Evolutionary conservation across 2,329 filamentous ascomycete genomes (phyloP), one percentile per base, ranked within the genome.

Genomic region (Aspergillus neotritici): DNA sequence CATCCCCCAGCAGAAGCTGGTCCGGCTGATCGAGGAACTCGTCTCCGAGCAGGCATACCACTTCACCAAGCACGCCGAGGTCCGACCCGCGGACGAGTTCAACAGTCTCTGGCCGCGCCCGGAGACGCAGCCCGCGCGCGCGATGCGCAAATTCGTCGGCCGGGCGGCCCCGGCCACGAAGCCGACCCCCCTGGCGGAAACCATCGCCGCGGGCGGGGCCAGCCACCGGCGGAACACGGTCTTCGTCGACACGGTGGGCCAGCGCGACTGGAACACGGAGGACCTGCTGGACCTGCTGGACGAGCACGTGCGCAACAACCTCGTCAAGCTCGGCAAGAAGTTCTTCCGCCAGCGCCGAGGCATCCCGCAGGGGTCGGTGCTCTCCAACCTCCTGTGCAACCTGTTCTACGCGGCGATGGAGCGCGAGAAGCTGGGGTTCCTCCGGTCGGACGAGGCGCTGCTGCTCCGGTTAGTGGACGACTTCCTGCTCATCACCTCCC

Each of bases 381-480:
- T 98, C 4, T 96, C 90, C 0, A 86, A 84, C 34, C 74, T 89
- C 32, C 74, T 98, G 4, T 97, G 93, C 73, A 97, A 89, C 66
- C 91, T 94, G 67, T 96, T 97, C 65, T 98, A 98, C 61, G 90
- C 87, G 5, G 82, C 93, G 49, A 77, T 97, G 1, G 93, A 98
- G 64, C 67, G 68, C 5, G 74, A 81, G 17, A 71, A 83, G 11
- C 71, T 97, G 2, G 61, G 58, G 0, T 97, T 96, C 58, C 66
- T 93, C 2, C 55, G 72, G 12, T 58, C 67, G 0, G 59, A 64
- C n/a, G 71, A 83, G 29, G 83, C 78, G 37, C 66, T 96, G 3
- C 72, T 98, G 6, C 66, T 97, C 40, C 78, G 93, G 12, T 75
- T 96, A 8, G 87, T 94, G 33, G 93, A 98, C 55, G 93, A 98